Evolutionary conservation across 1,284 basidiomycete species (phyloP), one percentile per base, ranked within the genome.

Genomic region (Chondrostereum purpureum): DNA sequence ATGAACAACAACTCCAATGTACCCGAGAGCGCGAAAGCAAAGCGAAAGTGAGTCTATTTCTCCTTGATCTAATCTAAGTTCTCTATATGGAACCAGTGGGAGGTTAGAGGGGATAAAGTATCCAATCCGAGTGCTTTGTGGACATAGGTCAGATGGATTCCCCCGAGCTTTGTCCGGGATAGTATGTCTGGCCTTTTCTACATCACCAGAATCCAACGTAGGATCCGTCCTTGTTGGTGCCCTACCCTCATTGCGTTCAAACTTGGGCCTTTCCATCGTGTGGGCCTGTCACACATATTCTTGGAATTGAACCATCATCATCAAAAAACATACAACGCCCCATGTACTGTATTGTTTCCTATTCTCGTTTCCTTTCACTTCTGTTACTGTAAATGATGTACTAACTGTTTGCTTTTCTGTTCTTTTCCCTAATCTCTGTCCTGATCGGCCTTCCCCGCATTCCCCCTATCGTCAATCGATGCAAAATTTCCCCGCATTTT

Each of bases 21-120:
- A 61, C 62, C 74, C 72, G 76, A 81, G 73, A 78, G 72, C 66
- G 75, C 70, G 69, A 77, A 78, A 61, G 67, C 60, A 67, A 83
- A 84, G 70, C 74, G 80, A 78, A 84, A 83, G 82, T 84, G 50
- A 60, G 66, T 63, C 67, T 67, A 67, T 66, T 71, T 75, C 59
- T 60, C 69, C 69, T 66, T 50, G 36, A 56, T 52, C 55, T 54
- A 50, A 49, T 53, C 43, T 50, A 51, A 46, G 51, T 55, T 56
- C 57, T 54, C 60, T 8, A 8, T 31, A n/a, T 8, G 27, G n/a
- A 31, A 31, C n/a, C 27, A 31, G 27, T 31, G 27, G 27, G 27
- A 31, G 27, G 27, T 31, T 31, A 31, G 27, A 31, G 27, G 27
- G 27, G 27, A 31, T 31, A 31, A 8, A 31, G 8, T 8, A 8